A percentile compares a stretch with the other conserved stretches of the same genome.
These are phyloP conservation scores for Trypethelium eluteriae DNA, from an alignment of 495 filamentous ascomycete species.

Conservation along the genomic window DNA sequence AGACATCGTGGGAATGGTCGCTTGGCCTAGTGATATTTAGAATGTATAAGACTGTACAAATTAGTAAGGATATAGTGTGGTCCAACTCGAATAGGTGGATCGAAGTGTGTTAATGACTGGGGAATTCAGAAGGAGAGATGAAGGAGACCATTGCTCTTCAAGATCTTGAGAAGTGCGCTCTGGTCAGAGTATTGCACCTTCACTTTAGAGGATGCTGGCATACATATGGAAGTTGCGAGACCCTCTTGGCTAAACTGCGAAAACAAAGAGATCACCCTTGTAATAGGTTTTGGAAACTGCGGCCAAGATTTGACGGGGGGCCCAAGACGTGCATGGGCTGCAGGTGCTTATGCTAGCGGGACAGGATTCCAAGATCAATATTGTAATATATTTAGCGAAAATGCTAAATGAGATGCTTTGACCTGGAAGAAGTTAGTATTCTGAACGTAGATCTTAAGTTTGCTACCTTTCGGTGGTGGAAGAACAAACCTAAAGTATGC, in stretches of 20 bases:
- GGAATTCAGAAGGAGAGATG: background rate
- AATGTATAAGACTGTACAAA: background rate
- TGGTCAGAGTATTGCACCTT: background rate
- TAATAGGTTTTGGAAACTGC: background rate
- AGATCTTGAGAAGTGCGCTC: background rate
- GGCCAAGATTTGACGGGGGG: background rate
- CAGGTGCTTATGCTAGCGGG: no score
- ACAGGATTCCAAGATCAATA: background rate
- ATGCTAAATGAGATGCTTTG: constrained; percentile 16
- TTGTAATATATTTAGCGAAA: background rate
- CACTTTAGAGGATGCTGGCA: background rate
- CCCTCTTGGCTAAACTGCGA: background rate
- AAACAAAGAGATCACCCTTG: background rate
- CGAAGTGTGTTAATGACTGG: background rate
- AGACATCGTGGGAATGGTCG: background rate
- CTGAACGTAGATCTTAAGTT: no score
- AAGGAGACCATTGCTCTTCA: background rate
- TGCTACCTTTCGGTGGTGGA: no score
- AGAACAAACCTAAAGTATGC: constrained; percentile 78
- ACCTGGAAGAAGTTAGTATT: constrained; percentile 7
- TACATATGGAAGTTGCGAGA: no score
- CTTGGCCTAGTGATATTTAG: background rate
- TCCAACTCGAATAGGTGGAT: background rate
- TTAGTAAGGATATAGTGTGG: background rate
- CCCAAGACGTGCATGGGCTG: no score